These are phyloP conservation scores for Crucihimalaya himalaica DNA, from an alignment of 345 rosid genomes.

Conservation along the genomic window DNA sequence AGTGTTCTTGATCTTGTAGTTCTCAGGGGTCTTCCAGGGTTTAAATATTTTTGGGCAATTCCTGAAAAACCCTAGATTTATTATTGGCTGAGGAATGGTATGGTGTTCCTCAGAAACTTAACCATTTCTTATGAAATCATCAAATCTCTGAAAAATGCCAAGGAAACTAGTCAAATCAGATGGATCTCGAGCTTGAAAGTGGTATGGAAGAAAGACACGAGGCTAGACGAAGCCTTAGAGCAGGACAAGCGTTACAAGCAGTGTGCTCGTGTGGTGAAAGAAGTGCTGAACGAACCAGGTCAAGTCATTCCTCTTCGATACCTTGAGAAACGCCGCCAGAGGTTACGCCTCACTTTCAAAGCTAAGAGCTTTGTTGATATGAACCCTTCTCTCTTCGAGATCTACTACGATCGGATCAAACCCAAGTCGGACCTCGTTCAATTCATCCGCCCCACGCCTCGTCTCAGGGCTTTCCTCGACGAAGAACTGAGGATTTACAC, in stretches of 20 bases:
- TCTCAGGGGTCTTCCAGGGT: neutral
- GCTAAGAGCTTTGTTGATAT: constrained; percentile 53
- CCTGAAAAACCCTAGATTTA: constrained; percentile 18
- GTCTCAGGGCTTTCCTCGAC: constrained; percentile 62
- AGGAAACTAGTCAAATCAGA: constrained; percentile 28
- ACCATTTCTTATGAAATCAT: constrained; percentile 27
- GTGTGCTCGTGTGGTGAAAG: constrained; percentile 69
- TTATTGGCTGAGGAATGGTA: neutral
- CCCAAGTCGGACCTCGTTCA: constrained; percentile 61
- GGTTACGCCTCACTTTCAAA: constrained; percentile 57
- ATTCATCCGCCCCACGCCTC: constrained; percentile 57
- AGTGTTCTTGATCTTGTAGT: neutral
- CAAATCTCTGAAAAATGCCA: constrained; percentile 17
- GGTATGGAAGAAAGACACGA: constrained; percentile 71
- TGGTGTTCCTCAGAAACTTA: constrained; percentile 35
- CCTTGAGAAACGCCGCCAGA: constrained; percentile 76
- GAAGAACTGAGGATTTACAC: constrained; percentile 56
- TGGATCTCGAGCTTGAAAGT: constrained; percentile 78
- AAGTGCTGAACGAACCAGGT: constrained; percentile 80
- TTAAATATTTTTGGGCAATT: neutral
- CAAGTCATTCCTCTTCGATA: constrained; percentile 73
- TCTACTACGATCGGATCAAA: constrained; percentile 63
- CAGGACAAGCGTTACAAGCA: constrained; percentile 65
- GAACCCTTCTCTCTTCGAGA: constrained; percentile 62
- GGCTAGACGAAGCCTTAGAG: constrained; percentile 71